Base-by-base conservation (phyloP, 2,329 filamentous ascomycete species). In the Penicillium sp. region DNA sequence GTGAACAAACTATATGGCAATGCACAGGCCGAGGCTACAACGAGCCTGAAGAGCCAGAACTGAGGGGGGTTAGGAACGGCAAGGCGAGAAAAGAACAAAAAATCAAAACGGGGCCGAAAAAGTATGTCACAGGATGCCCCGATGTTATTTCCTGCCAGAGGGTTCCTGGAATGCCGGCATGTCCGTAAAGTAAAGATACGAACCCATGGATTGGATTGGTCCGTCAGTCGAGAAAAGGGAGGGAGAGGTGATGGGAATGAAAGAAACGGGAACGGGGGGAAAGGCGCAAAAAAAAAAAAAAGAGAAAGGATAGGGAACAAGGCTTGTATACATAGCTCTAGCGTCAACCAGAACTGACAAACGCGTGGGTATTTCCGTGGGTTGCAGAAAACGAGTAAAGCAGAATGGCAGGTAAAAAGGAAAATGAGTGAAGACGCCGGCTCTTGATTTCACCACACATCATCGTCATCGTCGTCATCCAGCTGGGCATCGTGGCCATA, bases 401-500 rank as follows among this genome's bases (percentile, higher is more conserved):
- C 58, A 66, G 55, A 56, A 55, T 36, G 50, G 50, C 42, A 49
- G 52, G 46, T 46, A 44, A 40, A 40, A 62, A 55, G 46, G 36
- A 27, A 49, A 46, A 53, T 37, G 54, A 64, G 45, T 56, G 59
- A 56, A 46, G 55, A 49, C 55, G 37, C 53, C 55, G 53, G 46
- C 45, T 60, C 51, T 57, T 56, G 42, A 46, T 64, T n/a, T 78
- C 68, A 79, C 77, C 77, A 79, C 75, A 78, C 78, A 59, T 78
- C 75, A 51, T 74, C 70, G 54, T 77, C 75, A 54, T 77, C 74
- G 45, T 76, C 73, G 43, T 71, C 70, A 55, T 75, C 70, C 57
- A 72, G 58, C 51, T 75, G 73, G 46, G 66, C 66, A 60, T 75
- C 72, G 44, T 76, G 73, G 30, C 71, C 69, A 56, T 70, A 71